Conservation (phyloP, 2,329 filamentous ascomycete species). For the Colletotrichum tofieldiae region DNA sequence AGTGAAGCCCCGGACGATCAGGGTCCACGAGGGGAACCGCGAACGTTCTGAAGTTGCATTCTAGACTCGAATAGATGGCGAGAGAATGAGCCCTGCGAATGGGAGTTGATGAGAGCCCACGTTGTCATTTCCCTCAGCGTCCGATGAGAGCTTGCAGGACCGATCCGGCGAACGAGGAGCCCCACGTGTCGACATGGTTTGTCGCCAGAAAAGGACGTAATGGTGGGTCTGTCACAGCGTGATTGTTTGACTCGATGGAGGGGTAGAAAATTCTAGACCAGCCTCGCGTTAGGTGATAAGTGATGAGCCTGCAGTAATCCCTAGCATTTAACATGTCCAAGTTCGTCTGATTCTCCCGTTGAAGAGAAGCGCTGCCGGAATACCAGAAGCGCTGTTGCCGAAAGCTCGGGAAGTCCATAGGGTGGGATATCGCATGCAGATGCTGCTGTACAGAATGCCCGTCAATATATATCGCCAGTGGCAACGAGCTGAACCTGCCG, state of each 20-base stretch:
- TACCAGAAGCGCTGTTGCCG: constrained; percentile 26
- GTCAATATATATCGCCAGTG: constrained; percentile 35
- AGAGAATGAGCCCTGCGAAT: constrained; percentile 18
- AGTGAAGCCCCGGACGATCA: background rate
- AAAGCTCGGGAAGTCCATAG: background rate
- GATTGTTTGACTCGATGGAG: constrained; percentile 20
- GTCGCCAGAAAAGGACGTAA: background rate
- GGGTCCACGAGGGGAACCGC: constrained; percentile 3
- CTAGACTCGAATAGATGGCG: background rate
- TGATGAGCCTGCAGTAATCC: background rate
- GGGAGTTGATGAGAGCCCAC: constrained; percentile 6
- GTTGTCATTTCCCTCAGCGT: constrained; percentile 17
- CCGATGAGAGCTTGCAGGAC: constrained; percentile 13
- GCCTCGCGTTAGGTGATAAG: constrained; percentile 20
- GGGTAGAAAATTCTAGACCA: constrained; percentile 41
- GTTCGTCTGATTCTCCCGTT: background rate
- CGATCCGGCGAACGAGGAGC: constrained; percentile 25
- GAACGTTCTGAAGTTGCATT: background rate
- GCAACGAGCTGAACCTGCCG: constrained; percentile 3
- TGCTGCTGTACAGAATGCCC: constrained; percentile 26
- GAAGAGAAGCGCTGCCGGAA: background rate
- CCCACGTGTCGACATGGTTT: constrained; percentile 43
- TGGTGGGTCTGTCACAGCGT: constrained; percentile 20
- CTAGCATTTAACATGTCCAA: constrained; percentile 8
- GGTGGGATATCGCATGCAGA: constrained; percentile 17